Evolutionary conservation across 2,329 filamentous ascomycete species (phyloP), one percentile per base, ranked within the genome.

Genomic region (Lachnellula arida): DNA sequence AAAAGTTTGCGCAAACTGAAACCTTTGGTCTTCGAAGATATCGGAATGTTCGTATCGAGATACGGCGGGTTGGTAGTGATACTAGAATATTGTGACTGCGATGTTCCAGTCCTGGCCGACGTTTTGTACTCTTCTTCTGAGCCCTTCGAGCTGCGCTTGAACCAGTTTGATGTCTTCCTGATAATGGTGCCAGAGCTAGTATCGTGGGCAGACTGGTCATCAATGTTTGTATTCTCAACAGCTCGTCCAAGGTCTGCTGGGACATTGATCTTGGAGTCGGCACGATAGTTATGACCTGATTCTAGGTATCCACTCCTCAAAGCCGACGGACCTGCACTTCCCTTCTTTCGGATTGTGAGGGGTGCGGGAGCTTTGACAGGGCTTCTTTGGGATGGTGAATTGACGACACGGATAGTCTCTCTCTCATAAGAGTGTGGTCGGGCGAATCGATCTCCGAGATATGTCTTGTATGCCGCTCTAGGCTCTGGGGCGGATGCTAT

Each of bases 341-440:
- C 62, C 61, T 67, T 70, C 52, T 71, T 70, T 39, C 64, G 59
- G 25, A 70, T 69, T 4, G 55, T 65, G 15, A 70, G 60, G n/a
- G 67, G 68, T 22, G 65, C 66, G 48, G 68, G 69, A 8, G 62
- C 47, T 55, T 60, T 67, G 11, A 68, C 67, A 19, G 67, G 65
- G 53, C 63, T 65, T 42, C 58, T 42, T 17, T 44, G 56, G 40
- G 66, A 66, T 14, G 64, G 63, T 34, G 63, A 58, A 15, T 60
- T 39, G 11, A 70, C 67, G 6, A 69, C 58, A 32, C 66, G 60
- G 46, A 70, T 69, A 7, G 65, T 69, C 12, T 65, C 59, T 51
- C 56, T 62, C 8, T 59, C 49, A 2, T 57, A 42, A 19, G 55
- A 46, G n/a, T 53, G 52, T 11, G 54, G 54, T 43, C 43, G 44